Base-by-base conservation (phyloP, 768 basidiomycete genomes). In the Pulveroboletus sp. region DNA sequence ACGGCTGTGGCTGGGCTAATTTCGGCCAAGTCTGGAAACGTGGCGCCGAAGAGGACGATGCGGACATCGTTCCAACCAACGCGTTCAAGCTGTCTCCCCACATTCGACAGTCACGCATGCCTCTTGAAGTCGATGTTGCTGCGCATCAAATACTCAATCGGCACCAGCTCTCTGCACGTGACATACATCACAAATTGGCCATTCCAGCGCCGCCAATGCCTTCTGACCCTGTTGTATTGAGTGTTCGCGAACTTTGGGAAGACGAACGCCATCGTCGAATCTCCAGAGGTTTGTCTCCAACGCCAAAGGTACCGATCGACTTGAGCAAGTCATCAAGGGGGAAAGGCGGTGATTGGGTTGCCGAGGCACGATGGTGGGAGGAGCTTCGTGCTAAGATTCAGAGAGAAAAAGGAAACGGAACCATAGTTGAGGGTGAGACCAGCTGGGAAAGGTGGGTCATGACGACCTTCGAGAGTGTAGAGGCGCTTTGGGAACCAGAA, bases 231-330 rank as follows among this genome's bases (percentile, higher is more conserved):
- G 77, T 95, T 23, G 87, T 99, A 6, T 74, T 84, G 35, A 85
- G 91, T 59, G 88, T 98, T 39, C 84, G 90, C 53, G 95, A 97
- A 68, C 75, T 98, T 2, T 99, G 95, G 95, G 90, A 94, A 43
- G 94, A 97, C 59, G 95, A 99, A 69, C 81, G 88, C n/a, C 75
- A 75, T 11, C 80, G 93, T 9, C 77, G 94, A 17, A 65, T 68
- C 21, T 75, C 74, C 4, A 78, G 76, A 29, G 92, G 92, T 1
- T 74, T 94, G 29, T 62, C 79, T 50, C 83, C 92, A 6, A 80
- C 87, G 16, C 87, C 88, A 12, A 79, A 79, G 36, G 73, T 92
- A 47, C 89, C 91, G 13, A 67, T 80, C 29, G 85, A 87, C 63
- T 77, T 76, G 43, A 87, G 82, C 58, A 85, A 80, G 51, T 75